Conservation (phyloP, 768 basidiomycete species). For the Astraeus odoratus region DNA sequence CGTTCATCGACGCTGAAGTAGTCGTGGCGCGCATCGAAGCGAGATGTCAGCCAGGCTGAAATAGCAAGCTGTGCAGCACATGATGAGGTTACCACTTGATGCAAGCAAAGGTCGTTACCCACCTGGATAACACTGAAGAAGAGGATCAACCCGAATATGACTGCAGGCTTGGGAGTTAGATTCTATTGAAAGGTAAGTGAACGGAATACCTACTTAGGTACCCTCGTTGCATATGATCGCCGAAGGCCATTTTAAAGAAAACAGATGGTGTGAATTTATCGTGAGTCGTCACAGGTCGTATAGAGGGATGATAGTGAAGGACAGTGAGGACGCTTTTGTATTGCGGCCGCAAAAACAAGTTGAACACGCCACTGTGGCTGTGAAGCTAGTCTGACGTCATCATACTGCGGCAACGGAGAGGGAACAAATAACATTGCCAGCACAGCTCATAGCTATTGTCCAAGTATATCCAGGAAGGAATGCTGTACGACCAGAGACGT, state of each 20-base stretch:
- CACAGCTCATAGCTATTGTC: not conserved
- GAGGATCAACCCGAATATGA: conserved; percentile 43
- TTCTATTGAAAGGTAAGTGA: not conserved
- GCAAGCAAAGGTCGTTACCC: conserved; percentile 5
- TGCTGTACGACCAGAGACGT: not conserved
- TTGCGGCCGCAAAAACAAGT: conserved; percentile 6
- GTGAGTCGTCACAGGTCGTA: conserved; percentile 18
- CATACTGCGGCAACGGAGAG: conserved; percentile 3
- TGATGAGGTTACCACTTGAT: not conserved
- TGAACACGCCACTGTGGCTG: conserved; percentile 22
- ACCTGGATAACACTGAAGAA: conserved; percentile 67
- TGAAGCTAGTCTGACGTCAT: conserved; percentile 13
- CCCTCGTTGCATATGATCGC: conserved; percentile 41
- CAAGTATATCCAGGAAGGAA: not conserved
- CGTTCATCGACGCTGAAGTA: conserved; percentile 41
- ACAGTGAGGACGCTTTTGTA: too few species aligned
- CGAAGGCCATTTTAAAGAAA: conserved; percentile 28
- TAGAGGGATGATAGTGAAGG: conserved; percentile 14
- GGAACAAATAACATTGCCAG: not conserved
- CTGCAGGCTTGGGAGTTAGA: conserved; percentile 30
- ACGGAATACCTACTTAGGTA: conserved; percentile 42
- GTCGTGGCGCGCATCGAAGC: conserved; percentile 52
- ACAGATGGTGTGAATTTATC: conserved; percentile 4
- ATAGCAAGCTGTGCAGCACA: conserved; percentile 46
- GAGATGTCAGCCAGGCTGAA: conserved; percentile 63